Evolutionary conservation across 164 flowering plant genomes (phyloP).

Genomic region (Magnolia sinica): DNA sequence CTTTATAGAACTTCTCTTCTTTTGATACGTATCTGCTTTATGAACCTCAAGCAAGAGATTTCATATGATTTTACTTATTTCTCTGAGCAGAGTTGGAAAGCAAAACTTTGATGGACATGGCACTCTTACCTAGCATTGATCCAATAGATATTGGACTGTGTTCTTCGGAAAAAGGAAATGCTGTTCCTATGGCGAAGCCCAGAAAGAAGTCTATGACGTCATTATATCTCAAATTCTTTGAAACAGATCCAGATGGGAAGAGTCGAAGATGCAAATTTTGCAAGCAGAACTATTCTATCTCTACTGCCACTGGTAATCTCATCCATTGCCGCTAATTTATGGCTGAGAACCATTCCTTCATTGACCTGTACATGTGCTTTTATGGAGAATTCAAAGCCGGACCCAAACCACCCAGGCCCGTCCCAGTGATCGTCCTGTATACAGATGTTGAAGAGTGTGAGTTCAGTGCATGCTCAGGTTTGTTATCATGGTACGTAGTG

Average conservation of each 20-base stretch:
- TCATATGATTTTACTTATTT: neutral
- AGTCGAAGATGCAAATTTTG: conserved; percentile 92
- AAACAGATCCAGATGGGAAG: conserved; percentile 88
- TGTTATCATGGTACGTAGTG: too few relatives aligned
- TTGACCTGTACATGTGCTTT: neutral
- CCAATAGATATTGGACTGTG: conserved; percentile 55
- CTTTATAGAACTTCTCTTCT: neutral
- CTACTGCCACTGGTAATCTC: conserved; percentile 88
- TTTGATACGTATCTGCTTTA: neutral
- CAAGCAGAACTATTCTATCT: conserved; percentile 89
- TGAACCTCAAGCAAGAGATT: neutral
- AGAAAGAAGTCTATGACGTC: conserved; percentile 96
- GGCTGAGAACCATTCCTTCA: neutral
- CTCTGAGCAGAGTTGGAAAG: conserved; percentile 58
- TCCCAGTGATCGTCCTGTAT: neutral
- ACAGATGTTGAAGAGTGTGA: too few relatives aligned
- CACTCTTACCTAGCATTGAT: conserved; percentile 47
- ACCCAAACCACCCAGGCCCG: neutral
- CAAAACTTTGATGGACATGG: conserved; percentile 69
- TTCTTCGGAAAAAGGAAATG: conserved; percentile 66
- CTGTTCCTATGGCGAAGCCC: conserved; percentile 44
- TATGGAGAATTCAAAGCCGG: neutral
- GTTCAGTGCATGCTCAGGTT: too few relatives aligned
- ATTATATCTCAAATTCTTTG: conserved; percentile 83
- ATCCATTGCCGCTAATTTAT: neutral